Evolutionary conservation across 2,329 filamentous ascomycete genomes (phyloP), one percentile per base, ranked within the genome.

Genomic region (Aspergillus intermedius): DNA sequence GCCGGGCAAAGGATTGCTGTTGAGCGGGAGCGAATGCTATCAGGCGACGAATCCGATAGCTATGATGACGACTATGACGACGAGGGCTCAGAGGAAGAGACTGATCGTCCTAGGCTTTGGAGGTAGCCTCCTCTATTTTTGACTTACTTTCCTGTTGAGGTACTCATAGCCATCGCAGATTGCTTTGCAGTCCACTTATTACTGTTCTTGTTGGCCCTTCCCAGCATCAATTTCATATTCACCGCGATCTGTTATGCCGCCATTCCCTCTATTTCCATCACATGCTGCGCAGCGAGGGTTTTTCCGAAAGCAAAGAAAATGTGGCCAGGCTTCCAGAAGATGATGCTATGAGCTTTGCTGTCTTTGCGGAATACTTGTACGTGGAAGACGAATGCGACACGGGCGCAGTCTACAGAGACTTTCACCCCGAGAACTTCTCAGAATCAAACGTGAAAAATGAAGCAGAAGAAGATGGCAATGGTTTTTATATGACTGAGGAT

Each of bases 351-450:
- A 43, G 21, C 6, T 49, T 47, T 22, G 44, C 44, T 9, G 28
- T 30, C 4, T 47, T 49, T 19, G 48, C 44, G 12, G 48, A 49
- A 42, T 49, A 44, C 23, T 23, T 49, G 15, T 49, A 49, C 19
- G 12, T 32, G n/a, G 43, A 35, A 22, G 15, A 42, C 3, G 39
- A 45, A 15, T 21, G 34, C 17, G 48, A 47, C 13, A 49, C 34
- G 6, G 34, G 47, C 9, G 47, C 32, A 5, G 40, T 39, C 12
- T 23, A n/a, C 10, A 41, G n/a, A 12, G 22, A 46, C 8, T 15
- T 21, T 12, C 17, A 46, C 21, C 17, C 17, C 17, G 17, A 19
- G 17, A 19, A 19, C 17, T 19, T 19, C 17, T 19, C 17, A 19
- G 17, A 19, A 19, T 19, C 17, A 19, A 19, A 19, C 17, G 3